Percentiles rank a stretch among this genome's conserved stretches.
phyloP scores from a whole-genome alignment of 495 filamentous ascomycete species.

The Penicillium longicatenatum region DNA sequence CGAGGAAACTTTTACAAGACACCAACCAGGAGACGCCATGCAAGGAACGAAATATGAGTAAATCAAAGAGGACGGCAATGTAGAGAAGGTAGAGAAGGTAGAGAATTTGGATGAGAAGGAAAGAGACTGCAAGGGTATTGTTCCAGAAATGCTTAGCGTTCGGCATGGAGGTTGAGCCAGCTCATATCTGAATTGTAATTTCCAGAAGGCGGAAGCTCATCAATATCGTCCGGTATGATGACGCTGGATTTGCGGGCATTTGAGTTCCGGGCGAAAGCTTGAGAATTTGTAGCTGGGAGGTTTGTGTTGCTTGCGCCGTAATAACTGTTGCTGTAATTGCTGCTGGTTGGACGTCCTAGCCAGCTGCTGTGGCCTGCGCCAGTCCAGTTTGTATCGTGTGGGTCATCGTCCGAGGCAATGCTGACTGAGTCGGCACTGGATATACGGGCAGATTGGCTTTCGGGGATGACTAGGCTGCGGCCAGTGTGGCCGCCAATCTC shows the following conservation, averaged over 20 bases:
- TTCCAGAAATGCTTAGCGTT: constrained; percentile 24
- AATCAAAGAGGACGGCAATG: neutral
- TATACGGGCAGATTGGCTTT: constrained; percentile 64
- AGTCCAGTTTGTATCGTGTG: constrained; percentile 51
- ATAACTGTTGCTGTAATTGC: constrained; percentile 59
- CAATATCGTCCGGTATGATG: constrained; percentile 40
- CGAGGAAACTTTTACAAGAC: constrained; percentile 17
- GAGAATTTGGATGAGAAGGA: constrained; percentile 1
- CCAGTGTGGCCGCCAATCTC: constrained; percentile 46
- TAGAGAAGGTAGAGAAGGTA: neutral
- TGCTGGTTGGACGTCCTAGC: constrained; percentile 57
- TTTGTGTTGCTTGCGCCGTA: constrained; percentile 44
- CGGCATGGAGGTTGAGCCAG: constrained; percentile 66
- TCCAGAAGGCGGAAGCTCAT: constrained; percentile 41
- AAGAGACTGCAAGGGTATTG: neutral
- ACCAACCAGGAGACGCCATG: constrained; percentile 23
- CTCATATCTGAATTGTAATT: constrained; percentile 65
- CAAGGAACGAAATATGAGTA: constrained; percentile 5
- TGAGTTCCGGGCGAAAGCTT: constrained; percentile 22
- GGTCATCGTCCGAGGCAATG: constrained; percentile 54
- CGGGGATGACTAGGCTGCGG: constrained; percentile 45
- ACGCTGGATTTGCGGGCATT: constrained; percentile 40
- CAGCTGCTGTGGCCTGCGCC: constrained; percentile 46
- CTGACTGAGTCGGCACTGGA: constrained; percentile 61
- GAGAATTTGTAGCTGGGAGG: constrained; percentile 24